Base-by-base conservation (phyloP, 2,329 filamentous ascomycete genomes). In the Aspergillus sojae region DNA sequence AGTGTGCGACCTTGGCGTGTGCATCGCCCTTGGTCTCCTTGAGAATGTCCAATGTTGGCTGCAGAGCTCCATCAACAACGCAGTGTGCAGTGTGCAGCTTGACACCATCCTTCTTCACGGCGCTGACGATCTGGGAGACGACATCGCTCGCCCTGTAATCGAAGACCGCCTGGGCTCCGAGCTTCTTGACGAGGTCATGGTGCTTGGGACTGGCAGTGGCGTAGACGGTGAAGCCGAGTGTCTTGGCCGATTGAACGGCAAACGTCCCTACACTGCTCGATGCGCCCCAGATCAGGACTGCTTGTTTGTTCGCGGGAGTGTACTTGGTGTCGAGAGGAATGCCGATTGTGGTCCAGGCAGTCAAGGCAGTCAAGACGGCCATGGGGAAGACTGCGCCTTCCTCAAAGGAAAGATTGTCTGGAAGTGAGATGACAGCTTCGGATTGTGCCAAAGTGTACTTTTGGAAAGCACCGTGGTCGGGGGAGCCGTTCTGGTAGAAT, bases 91-190 rank as follows among this genome's bases (percentile, higher is more conserved):
- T 62, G 19, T 56, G 46, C 34, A 71, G 50, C 5, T 46, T 50
- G 23, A 69, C 53, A 4, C 62, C 68, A 63, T 72, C 72, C 28
- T 63, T 57, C 43, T 68, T 68, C 3, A 66, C 66, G 4, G 71
- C 64, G 1, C 56, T 48, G 1, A 76, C 55, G 41, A 82, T 75
- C 9, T 72, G 63, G 1, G 61, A 55, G 1, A 77, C 74, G 0
- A 79, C 72, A 30, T 74, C 60, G 4, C 66, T 52, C 3, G 71
- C 67, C 11, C 74, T 74, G 63, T 83, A 82, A 61, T 83, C 79
- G 58, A 82, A 82, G 1, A 76, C 66, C 2, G 65, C 50, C 21
- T 70, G 70, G 4, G 80, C 80, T 4, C 80, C 81, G 1, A 82
- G 71, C 2, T 54, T 62, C 30, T 69, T 71, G 21, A 83, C 56